Evolutionary conservation across 169 alveolate species (phyloP).

Genomic region (Babesia gibsoni): DNA sequence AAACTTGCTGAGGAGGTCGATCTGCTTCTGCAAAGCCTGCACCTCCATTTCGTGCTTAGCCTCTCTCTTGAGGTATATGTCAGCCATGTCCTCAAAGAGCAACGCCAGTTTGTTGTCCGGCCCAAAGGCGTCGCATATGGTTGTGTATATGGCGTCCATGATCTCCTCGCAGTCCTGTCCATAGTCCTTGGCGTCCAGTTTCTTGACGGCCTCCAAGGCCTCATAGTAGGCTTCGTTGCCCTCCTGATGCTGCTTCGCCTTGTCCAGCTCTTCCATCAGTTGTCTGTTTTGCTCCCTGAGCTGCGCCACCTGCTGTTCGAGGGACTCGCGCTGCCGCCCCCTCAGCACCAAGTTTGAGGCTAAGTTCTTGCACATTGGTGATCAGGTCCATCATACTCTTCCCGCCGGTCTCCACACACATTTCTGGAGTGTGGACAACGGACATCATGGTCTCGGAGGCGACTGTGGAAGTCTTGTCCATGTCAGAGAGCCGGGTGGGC

Average conservation of each 20-base stretch:
- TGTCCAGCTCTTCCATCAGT: slow-evolving; percentile 9
- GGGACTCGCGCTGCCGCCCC: slow-evolving; percentile 45
- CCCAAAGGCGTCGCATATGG: slow-evolving; percentile 57
- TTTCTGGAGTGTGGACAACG: neutral
- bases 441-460: slow-evolving; percentile 17
- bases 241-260: neutral
- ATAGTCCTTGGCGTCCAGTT: slow-evolving; percentile 18
- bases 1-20: slow-evolving; percentile 45
- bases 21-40: slow-evolving; percentile 42
- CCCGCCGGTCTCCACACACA: slow-evolving; percentile 23
- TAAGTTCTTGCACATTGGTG: slow-evolving; percentile 23
- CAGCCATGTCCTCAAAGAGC: slow-evolving; percentile 59
- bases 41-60: slow-evolving; percentile 43
- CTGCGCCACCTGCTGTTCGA: slow-evolving; percentile 16
- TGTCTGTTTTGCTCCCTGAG: slow-evolving; percentile 33
- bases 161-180: slow-evolving; percentile 49
- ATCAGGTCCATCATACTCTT: slow-evolving; percentile 11
- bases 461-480: slow-evolving; percentile 33
- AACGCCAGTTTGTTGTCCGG: slow-evolving; percentile 52
- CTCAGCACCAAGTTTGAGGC: slow-evolving; percentile 42
- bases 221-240: slow-evolving; percentile 40
- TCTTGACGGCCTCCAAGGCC: slow-evolving; percentile 8
- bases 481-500: slow-evolving; percentile 7
- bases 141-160: slow-evolving; percentile 42
- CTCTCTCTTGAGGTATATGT: slow-evolving; percentile 48